Base-by-base conservation (phyloP, 345 rosid species). In the Lenwebbia sp. region DNA sequence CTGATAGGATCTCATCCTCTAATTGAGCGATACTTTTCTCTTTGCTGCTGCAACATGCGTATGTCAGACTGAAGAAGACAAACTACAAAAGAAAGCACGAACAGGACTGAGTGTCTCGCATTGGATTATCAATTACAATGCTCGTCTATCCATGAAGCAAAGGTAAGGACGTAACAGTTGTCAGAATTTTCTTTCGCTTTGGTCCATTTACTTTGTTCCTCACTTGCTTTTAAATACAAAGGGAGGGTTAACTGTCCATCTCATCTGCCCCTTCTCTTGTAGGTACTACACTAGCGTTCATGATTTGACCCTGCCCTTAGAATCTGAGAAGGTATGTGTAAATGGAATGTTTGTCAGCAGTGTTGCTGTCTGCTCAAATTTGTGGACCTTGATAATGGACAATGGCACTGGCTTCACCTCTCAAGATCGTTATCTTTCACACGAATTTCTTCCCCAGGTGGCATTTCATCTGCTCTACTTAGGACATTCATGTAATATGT, bases 361-460 rank as follows among this genome's bases (percentile, higher is more conserved):
- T 54, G 98, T 95, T 86, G 97, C 95, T 83, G 93, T 96, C 83
- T n/a, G 74, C 54, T 93, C 96, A 84, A 91, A 96, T 85, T 94
- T 94, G 55, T 95, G 99, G 99, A 96, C 98, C 84, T 87, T 96
- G 53, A 96, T 96, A 84, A 95, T 96, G 99, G 99, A 96, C 87
- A 92, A 97, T 4, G 94, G 98, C 85, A 94, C 96, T 86, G 96
- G 96, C 51, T 95, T 91, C 91, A 90, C 90, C 62, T 87, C 90
- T 86, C 98, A 96, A 94, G 92, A 92, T 90, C 91, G 94, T 90
- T 93, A 95, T 90, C 93, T 95, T 82, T 94, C 98, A 19, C 93
- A 94, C 5, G 82, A 84, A 88, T 96, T 96, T 85, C 94, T 96
- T 85, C 94, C 92, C 90, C 94, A 94, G 99, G 99, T 95, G 15